Base-by-base conservation (phyloP, 352 stramenopile genomes). In the Phytopythium cucurbitacearum region DNA sequence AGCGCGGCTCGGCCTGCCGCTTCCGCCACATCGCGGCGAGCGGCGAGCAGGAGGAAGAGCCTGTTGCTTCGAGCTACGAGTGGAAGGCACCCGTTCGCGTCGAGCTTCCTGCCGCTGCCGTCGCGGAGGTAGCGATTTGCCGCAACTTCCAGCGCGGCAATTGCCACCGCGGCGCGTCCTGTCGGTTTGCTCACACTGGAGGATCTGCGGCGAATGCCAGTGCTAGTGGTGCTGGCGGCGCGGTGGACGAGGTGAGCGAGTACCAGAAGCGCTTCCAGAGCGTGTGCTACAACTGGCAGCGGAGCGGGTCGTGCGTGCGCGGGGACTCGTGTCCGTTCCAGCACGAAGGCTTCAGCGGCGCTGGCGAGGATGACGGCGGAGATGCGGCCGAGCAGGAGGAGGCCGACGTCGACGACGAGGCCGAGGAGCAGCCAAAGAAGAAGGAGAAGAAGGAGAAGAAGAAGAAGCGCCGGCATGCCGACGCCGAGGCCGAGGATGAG, bases 261-360 rank as follows among this genome's bases (percentile, higher is more conserved):
- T 83, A 84, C 57, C 72, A 86, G 55, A 83, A 86, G 55, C 70
- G 75, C 38, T 83, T 82, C 49, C 72, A 86, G 52, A 83, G 70
- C 32, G 62, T 83, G 15, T 85, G 74, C 55, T 85, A 85, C 69
- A 85, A 85, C 40, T 85, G 74, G 74, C 74, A 85, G 45, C 66
- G 73, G 9, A 67, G 28, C 12, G 63, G 57, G 11, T 67, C 60
- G 0, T 85, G 74, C 16, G 60, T 40, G 36, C 74, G 74, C 33
- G 74, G 74, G 5, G 64, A 70, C 38, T 65, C 61, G 7, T 84
- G 73, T 50, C 64, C 65, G 39, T 86, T 84, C 44, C 75, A 84
- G 45, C 75, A 86, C 51, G 65, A 77, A 28, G 21, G 21, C 21
- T 28, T 28, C 21, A 28, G 21, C 34, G 59, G 56, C 9, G 57